phyloP scores from a whole-genome alignment of 495 filamentous ascomycete genomes.

The Penicillium psychrofluorescens region DNA sequence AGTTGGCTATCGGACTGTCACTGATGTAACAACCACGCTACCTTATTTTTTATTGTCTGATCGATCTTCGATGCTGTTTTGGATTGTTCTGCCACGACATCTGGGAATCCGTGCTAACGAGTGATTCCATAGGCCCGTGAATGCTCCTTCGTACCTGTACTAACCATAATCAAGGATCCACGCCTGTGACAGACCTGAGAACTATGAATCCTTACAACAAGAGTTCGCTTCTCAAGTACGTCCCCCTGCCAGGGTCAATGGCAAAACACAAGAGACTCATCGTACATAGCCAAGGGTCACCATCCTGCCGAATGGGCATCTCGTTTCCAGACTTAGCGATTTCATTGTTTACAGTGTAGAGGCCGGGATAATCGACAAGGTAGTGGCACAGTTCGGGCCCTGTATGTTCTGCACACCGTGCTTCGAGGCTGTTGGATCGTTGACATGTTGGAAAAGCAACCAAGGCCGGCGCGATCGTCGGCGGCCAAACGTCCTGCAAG shows the following conservation, averaged over 20 bases:
- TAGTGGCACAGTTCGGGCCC: constrained; percentile 80
- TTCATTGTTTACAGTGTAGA: constrained; percentile 98
- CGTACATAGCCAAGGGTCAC: constrained; percentile 38
- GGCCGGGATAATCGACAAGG: constrained; percentile 76
- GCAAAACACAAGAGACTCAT: constrained; percentile 32
- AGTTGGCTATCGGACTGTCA: constrained; percentile 48
- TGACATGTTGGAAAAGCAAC: constrained; percentile 55
- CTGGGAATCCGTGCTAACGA: constrained; percentile 5
- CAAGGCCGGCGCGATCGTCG: constrained; percentile 87
- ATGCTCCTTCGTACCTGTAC: background rate
- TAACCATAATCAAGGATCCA: constrained; percentile 63
- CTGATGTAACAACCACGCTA: constrained; percentile 98
- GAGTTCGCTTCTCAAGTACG: constrained; percentile 72
- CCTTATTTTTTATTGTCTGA: constrained; percentile 89
- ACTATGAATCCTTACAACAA: constrained; percentile 63
- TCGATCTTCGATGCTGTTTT: constrained; percentile 5
- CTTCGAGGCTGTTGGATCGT: constrained; percentile 18
- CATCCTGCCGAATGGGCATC: constrained; percentile 85
- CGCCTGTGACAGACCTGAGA: constrained; percentile 86
- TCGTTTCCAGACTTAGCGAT: constrained; percentile 89
- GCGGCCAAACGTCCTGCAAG: constrained; percentile 97
- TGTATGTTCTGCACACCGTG: constrained; percentile 53
- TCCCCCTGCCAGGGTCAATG: constrained; percentile 26
- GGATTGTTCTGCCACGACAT: background rate
- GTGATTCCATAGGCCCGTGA: background rate